Evolutionary conservation across 495 filamentous ascomycete species (phyloP), one percentile per base, ranked within the genome.

Genomic region (Penicillium silybi): DNA sequence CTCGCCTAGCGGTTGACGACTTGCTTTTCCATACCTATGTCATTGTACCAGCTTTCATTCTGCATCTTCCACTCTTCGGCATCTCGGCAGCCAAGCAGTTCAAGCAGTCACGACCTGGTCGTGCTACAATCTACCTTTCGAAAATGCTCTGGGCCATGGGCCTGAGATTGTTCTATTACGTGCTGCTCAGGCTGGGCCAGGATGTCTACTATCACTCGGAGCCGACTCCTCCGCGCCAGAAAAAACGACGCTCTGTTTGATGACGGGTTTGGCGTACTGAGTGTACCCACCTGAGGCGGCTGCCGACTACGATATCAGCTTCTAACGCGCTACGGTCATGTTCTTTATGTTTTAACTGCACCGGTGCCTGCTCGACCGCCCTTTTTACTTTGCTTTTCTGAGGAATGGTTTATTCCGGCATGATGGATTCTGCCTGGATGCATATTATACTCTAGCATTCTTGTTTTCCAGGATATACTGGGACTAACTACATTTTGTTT

Each of bases 11-110:
- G 4, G 15, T 50, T 15, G 44, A 61, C 11, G 43, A 58, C 18
- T 34, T 64, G 43, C 20, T 61, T 1, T 38, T 63, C 1, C 54
- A 58, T 22, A 37, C 41, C 18, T 46, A 43, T 19, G 19, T 66
- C 26, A 48, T 61, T 45, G 9, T 63, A 5, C 60, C 60, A 4
- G 48, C 41, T 18, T 26, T 51, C 6, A 10, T 57, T 29, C 35
- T 60, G 11, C 52, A 40, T 13, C 19, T 58, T 3, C 47, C 50
- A 20, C 5, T 53, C 3, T 20, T 34, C 18, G 18, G 51, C 1
- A 10, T 56, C 1, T 53, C 48, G 5, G 8, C 34, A 25, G 23
- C 47, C 6, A 38, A 53, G 13, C 52, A 48, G 22, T 13, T 54
- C 6, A 37, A 32, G 10, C 38, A 45, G 13, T 54, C 58, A 4